phyloP scores from a whole-genome alignment of 495 filamentous ascomycete species.

The Neurospora sp. region DNA sequence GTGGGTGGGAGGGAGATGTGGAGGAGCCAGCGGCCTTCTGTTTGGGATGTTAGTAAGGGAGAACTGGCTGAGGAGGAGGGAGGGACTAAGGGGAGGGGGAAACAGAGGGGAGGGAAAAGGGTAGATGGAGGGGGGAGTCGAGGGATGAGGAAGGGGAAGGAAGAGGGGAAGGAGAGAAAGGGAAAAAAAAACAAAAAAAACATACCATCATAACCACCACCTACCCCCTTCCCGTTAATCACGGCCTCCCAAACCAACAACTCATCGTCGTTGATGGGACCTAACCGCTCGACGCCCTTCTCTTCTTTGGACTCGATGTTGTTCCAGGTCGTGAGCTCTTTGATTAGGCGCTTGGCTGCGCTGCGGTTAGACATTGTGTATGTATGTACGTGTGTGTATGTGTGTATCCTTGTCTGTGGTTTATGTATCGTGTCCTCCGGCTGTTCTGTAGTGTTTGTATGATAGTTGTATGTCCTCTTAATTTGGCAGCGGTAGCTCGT shows the following conservation, averaged over 20 bases:
- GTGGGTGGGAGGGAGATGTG: constrained; percentile 61
- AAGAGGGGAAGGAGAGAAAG: background rate
- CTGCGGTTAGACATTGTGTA: constrained; percentile 10
- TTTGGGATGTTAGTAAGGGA: background rate
- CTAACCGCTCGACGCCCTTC: constrained; percentile 47
- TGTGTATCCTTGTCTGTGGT: background rate
- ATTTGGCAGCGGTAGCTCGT: background rate
- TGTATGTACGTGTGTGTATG: background rate
- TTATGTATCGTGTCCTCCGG: background rate
- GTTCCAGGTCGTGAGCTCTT: constrained; percentile 32
- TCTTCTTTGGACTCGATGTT: constrained; percentile 28
- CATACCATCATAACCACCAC: constrained; percentile 64
- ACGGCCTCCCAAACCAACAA: constrained; percentile 71
- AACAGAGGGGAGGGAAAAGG: background rate
- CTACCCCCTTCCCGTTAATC: constrained; percentile 53
- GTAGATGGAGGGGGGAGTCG: too few species aligned
- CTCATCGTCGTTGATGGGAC: constrained; percentile 59
- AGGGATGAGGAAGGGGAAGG: too few species aligned
- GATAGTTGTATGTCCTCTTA: background rate
- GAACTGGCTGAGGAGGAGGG: background rate
- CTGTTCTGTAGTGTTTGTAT: background rate
- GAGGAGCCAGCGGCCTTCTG: constrained; percentile 79
- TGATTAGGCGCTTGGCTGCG: constrained; percentile 32
- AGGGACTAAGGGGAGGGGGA: background rate
- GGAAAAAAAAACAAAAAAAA: background rate